phyloP scores from a whole-genome alignment of 2,329 filamentous ascomycete species.

The Alternaria sp. region DNA sequence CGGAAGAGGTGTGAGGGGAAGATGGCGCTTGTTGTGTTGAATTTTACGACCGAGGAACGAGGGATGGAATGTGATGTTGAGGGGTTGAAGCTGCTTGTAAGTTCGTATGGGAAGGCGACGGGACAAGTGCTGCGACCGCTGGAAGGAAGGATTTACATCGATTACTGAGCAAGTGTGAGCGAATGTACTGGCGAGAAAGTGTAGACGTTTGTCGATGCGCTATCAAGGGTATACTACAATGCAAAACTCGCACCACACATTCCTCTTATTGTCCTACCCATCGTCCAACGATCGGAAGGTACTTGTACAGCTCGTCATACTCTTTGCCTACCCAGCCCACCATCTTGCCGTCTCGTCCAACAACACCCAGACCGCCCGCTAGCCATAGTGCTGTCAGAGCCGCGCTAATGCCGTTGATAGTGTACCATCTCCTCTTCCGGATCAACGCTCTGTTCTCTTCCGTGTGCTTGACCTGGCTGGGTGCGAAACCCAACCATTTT shows the following conservation, averaged over 20 bases:
- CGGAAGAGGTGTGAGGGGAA: slow-evolving; percentile 43
- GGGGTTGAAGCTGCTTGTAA: slow-evolving; percentile 54
- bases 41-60: slow-evolving; percentile 44
- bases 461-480: slow-evolving; percentile 60
- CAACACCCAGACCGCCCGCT: slow-evolving; percentile 77
- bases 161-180: slow-evolving; percentile 23
- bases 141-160: slow-evolving; percentile 48
- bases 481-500: slow-evolving; percentile 76
- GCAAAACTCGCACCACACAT: slow-evolving; percentile 9
- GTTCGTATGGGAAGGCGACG: slow-evolving; percentile 38
- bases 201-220: not conserved
- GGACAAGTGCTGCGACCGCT: slow-evolving; percentile 37
- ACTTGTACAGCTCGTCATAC: slow-evolving; percentile 76
- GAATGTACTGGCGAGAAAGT: not conserved
- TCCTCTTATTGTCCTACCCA: slow-evolving; percentile 51
- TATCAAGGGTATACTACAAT: slow-evolving; percentile 31
- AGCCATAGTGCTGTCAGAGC: slow-evolving; percentile 75
- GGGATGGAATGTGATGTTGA: slow-evolving; percentile 1
- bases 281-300: slow-evolving; percentile 63
- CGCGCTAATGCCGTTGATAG: slow-evolving; percentile 70
- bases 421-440: slow-evolving; percentile 72
- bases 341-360: slow-evolving; percentile 73
- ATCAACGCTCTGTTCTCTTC: slow-evolving; percentile 58
- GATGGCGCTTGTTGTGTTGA: slow-evolving; percentile 44
- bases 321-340: slow-evolving; percentile 80